Percentiles rank a stretch among this genome's conserved stretches.
Conservation (phyloP, 306 rosid species). For the Rosa rugosa region DNA sequence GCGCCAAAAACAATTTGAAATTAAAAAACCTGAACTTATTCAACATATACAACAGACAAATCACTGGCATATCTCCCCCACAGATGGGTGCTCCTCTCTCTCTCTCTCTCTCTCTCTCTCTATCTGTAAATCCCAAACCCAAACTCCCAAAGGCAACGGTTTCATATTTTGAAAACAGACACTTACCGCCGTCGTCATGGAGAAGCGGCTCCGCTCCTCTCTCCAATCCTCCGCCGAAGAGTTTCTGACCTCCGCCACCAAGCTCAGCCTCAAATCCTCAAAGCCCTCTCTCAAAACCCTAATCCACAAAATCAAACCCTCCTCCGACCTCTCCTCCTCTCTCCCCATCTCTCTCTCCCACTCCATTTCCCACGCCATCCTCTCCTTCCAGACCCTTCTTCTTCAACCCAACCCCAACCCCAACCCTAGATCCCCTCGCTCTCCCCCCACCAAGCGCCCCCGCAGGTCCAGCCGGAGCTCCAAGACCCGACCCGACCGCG, state of each 20-base stretch:
- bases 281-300: slow-evolving; percentile 64
- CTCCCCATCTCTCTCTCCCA: slow-evolving; percentile 59
- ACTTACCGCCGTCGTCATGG: slow-evolving; percentile 35
- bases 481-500: slow-evolving; percentile 24
- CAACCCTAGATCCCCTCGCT: slow-evolving; percentile 38
- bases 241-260: slow-evolving; percentile 53
- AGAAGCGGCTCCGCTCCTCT: slow-evolving; percentile 73
- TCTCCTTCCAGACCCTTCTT: slow-evolving; percentile 46
- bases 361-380: slow-evolving; percentile 47
- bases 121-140: background rate
- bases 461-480: slow-evolving; percentile 64
- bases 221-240: slow-evolving; percentile 63
- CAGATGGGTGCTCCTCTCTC: background rate
- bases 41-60: too few species aligned
- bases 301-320: slow-evolving; percentile 55
- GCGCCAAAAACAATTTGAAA: too few species aligned
- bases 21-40: too few species aligned
- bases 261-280: slow-evolving; percentile 55
- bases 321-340: slow-evolving; percentile 53
- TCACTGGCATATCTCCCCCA: background rate
- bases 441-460: slow-evolving; percentile 64
- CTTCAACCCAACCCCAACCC: slow-evolving; percentile 19
- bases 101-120: background rate
- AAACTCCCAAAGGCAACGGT: background rate
- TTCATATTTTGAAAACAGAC: background rate